phyloP scores from a whole-genome alignment of 2,329 filamentous ascomycete genomes.

The Aspergillus ruber region DNA sequence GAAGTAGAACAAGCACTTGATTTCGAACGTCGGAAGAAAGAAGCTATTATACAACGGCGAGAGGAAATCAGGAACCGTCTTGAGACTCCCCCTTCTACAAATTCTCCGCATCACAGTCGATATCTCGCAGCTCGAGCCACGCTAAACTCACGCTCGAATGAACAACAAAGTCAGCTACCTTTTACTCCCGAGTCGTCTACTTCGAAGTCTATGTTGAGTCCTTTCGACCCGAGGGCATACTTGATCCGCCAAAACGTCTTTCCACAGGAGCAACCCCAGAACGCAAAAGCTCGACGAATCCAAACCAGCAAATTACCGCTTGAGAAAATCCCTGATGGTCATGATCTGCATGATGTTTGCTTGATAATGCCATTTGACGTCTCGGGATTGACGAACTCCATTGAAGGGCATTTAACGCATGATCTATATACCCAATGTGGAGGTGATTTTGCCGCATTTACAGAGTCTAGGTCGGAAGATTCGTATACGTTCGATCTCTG shows the following conservation, averaged over 20 bases:
- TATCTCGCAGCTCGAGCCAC: conserved; percentile 26
- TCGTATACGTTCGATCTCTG: conserved; percentile 10
- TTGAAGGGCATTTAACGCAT: conserved; percentile 2
- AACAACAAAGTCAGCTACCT: background rate
- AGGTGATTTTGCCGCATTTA: conserved; percentile 8
- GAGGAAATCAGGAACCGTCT: conserved; percentile 10
- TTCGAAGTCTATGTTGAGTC: conserved; percentile 6
- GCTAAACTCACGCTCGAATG: conserved; percentile 6
- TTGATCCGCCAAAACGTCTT: conserved; percentile 17
- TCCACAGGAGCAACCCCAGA: background rate
- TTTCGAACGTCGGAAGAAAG: conserved; percentile 34
- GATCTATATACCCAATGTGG: conserved; percentile 17
- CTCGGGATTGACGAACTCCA: conserved; percentile 1
- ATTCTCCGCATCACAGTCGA: conserved; percentile 25
- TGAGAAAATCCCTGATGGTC: conserved; percentile 20
- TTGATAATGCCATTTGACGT: conserved; percentile 7
- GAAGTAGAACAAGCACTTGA: conserved; percentile 29
- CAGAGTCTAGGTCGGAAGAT: conserved; percentile 1
- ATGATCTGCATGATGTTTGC: conserved; percentile 16
- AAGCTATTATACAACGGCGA: conserved; percentile 22
- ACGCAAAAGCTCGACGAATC: conserved; percentile 10
- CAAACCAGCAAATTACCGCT: conserved; percentile 22
- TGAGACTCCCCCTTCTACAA: conserved; percentile 1
- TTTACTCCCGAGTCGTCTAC: background rate
- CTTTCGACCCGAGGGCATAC: conserved; percentile 25